phyloP scores from a whole-genome alignment of 2,329 filamentous ascomycete species.

The Scleromitrula shiraiana region DNA sequence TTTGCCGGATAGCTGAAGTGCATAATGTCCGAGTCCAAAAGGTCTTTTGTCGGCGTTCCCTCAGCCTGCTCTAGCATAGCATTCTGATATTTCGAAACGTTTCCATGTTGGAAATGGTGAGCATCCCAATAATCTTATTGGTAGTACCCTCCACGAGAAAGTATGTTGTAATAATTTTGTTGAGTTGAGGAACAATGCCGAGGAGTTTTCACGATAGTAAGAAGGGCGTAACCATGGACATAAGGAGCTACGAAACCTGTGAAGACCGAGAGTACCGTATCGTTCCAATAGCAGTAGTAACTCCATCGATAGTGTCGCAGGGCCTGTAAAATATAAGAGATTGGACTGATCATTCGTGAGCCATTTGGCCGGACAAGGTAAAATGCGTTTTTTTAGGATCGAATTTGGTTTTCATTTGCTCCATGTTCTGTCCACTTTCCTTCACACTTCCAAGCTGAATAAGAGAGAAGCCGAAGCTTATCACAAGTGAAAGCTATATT shows the following conservation, averaged over 20 bases:
- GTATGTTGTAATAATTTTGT: constrained; percentile 1
- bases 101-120: constrained; percentile 4
- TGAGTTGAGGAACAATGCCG: constrained; percentile 2
- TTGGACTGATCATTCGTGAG: constrained; percentile 5
- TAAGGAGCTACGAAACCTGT: constrained; percentile 1
- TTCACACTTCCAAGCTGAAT: constrained; percentile 8
- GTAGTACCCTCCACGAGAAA: constrained; percentile 2
- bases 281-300: constrained; percentile 2
- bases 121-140: background rate
- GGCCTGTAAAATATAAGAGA: constrained; percentile 6
- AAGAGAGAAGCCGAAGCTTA: constrained; percentile 2
- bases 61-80: constrained; percentile 7
- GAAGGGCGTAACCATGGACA: constrained; percentile 1
- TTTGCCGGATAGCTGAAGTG: constrained; percentile 21
- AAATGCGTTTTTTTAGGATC: constrained; percentile 7
- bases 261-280: constrained; percentile 5
- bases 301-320: constrained; percentile 8
- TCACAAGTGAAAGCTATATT: background rate
- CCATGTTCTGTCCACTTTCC: background rate
- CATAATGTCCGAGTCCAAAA: constrained; percentile 14
- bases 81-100: constrained; percentile 2
- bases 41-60: constrained; percentile 4
- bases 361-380: constrained; percentile 3
- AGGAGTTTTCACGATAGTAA: background rate
- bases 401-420: background rate